phyloP scores from a whole-genome alignment of 164 flowering plant genomes.

The Saururus chinensis region DNA sequence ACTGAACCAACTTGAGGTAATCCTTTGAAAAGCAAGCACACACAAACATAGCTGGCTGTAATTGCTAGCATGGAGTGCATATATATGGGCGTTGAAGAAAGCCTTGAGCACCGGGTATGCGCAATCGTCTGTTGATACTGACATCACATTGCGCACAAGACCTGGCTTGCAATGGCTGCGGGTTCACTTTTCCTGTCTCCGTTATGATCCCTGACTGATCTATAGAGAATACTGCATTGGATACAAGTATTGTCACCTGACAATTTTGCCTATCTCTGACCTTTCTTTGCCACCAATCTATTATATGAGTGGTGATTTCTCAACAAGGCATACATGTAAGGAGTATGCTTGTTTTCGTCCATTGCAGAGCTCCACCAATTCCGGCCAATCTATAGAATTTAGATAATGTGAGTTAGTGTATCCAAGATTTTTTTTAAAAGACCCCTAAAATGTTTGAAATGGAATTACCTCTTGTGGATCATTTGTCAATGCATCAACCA shows the following conservation, averaged over 20 bases:
- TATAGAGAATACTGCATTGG: conserved; percentile 18
- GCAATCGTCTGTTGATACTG: conserved; percentile 20
- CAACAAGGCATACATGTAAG: conserved; percentile 56
- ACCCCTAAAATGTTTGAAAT: neutral
- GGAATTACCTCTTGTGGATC: conserved; percentile 66
- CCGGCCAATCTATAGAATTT: conserved; percentile 45
- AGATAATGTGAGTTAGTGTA: neutral
- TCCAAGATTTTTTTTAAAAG: neutral
- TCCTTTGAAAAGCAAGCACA: conserved; percentile 61
- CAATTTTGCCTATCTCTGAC: conserved; percentile 42
- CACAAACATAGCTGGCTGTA: conserved; percentile 88
- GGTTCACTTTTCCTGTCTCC: conserved; percentile 9
- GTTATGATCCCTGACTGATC: conserved; percentile 16
- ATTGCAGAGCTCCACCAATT: conserved; percentile 54
- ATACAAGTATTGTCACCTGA: conserved; percentile 47
- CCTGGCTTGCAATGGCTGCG: conserved; percentile 8
- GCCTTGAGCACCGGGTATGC: conserved; percentile 38
- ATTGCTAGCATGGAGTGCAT: conserved; percentile 72
- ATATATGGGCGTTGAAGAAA: conserved; percentile 62
- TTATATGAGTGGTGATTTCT: conserved; percentile 63
- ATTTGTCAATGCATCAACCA: conserved; percentile 66
- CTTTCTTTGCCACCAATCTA: conserved; percentile 54
- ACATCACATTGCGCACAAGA: conserved; percentile 52
- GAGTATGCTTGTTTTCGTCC: conserved; percentile 67
- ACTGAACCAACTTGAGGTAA: conserved; percentile 39